Evolutionary conservation across 2,329 filamentous ascomycete genomes (phyloP).

Genomic region (Cladosporium cucumerinum): DNA sequence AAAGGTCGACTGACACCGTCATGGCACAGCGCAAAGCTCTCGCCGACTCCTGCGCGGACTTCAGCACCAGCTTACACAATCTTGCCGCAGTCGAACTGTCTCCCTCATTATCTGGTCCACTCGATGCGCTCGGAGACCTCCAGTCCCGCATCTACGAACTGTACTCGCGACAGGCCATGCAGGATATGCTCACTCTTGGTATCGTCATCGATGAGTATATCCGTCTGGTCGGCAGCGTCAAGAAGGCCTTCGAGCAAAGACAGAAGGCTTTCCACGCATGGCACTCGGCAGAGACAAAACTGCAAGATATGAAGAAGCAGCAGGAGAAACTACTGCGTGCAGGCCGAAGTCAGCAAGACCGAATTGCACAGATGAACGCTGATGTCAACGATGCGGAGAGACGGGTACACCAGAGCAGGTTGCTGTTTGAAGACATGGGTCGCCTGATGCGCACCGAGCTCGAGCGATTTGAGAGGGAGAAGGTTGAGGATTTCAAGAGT

Average conservation of each 20-base stretch:
- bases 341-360: constrained; percentile 92
- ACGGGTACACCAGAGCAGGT: constrained; percentile 81
- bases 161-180: constrained; percentile 94
- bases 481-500: constrained; percentile 98
- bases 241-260: constrained; percentile 85
- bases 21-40: constrained; percentile 89
- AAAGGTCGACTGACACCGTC: constrained; percentile 93
- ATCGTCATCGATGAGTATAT: constrained; percentile 99
- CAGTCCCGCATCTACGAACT: constrained; percentile 92
- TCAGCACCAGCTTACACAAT: constrained; percentile 87
- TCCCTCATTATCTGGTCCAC: constrained; percentile 77
- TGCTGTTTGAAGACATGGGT: constrained; percentile 97
- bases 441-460: constrained; percentile 85
- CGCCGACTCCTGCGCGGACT: constrained; percentile 88
- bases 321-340: constrained; percentile 96
- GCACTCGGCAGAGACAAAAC: constrained; percentile 84
- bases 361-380: constrained; percentile 84
- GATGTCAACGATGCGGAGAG: constrained; percentile 94
- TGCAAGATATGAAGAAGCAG: constrained; percentile 81
- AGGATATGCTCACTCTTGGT: constrained; percentile 91
- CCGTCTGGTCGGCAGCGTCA: constrained; percentile 88
- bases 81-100: constrained; percentile 91
- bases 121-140: constrained; percentile 88
- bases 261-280: constrained; percentile 95
- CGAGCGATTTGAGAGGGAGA: constrained; percentile 92